Evolutionary conservation across 768 basidiomycete species (phyloP).

Genomic region (Mycena crocata): DNA sequence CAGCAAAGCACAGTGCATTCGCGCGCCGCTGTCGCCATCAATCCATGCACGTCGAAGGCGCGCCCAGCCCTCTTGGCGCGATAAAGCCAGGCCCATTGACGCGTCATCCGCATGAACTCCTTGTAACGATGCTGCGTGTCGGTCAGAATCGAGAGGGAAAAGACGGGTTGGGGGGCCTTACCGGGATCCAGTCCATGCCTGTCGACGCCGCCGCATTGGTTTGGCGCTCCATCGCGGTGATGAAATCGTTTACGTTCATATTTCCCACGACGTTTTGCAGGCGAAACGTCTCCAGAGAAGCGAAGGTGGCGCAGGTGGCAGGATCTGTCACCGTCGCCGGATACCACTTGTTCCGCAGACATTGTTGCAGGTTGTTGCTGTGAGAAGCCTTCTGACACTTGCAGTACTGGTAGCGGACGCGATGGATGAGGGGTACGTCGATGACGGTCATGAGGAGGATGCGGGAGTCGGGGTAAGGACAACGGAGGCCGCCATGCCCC

Average conservation of each 20-base stretch:
- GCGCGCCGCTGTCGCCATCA: conserved; percentile 3
- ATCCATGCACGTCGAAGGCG: too few species aligned
- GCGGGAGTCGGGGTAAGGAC: background rate
- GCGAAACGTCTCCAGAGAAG: background rate
- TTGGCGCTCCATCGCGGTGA: background rate
- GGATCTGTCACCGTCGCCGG: background rate
- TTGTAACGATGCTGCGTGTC: too few species aligned
- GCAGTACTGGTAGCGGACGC: background rate
- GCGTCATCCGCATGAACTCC: too few species aligned
- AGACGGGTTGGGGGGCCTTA: too few species aligned
- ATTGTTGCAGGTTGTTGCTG: background rate
- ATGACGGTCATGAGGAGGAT: background rate
- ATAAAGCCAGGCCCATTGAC: too few species aligned
- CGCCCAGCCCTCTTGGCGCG: too few species aligned
- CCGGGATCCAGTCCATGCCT: too few species aligned
- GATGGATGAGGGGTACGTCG: background rate
- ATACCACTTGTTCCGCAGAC: background rate
- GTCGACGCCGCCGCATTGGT: too few species aligned
- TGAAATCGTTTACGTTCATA: conserved; percentile 4
- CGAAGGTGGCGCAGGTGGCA: background rate
- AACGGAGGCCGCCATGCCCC: conserved; percentile 18
- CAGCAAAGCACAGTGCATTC: conserved; percentile 33
- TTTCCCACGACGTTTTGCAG: conserved; percentile 4
- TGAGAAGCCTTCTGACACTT: background rate
- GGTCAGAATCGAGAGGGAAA: too few species aligned